Base-by-base conservation (phyloP, 2,329 filamentous ascomycete genomes). In the Clarireedia monteithiana region DNA sequence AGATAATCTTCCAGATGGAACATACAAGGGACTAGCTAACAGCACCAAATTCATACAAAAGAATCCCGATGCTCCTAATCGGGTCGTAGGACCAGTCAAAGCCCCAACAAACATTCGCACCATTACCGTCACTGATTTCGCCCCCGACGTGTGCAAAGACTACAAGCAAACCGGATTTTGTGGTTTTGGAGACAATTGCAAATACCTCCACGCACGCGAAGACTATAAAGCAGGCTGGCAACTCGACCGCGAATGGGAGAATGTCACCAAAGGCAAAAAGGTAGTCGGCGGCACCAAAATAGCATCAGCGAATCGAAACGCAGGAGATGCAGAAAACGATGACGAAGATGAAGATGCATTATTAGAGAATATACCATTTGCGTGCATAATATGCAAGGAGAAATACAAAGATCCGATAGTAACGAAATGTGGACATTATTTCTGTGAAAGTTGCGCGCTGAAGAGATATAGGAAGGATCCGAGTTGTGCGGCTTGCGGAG, bases 151-250 rank as follows among this genome's bases (percentile, higher is more conserved):
- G 0, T 99, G 94, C 73, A 97, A 97, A 70, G 94, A 97, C 68
- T 94, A 89, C 72, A 92, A 92, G 63, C 81, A 88, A 65, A 94
- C 85, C 0, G 86, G 86, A 0, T 86, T 66, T 48, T 68, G 65
- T 42, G 66, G 65, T 3, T 67, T 66, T 44, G 65, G 62, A 26
- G 67, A 69, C 68, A 84, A 79, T 59, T 96, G 91, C 75, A 95
- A 91, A 67, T 94, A 85, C 67, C 67, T 90, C 0, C 89, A 94
- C 66, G 82, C 82, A 5, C 77, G 89, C 57, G 85, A 89, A 65
- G 87, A 90, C 70, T 87, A 89, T 68, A 90, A 92, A 64, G 87
- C 91, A 68, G 94, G 94, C 2, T 99, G 94, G 94, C 90, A 97
- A 70, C 78, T 99, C 4, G 94, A 99, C 70, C 80, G 81, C 52